phyloP scores from a whole-genome alignment of 495 filamentous ascomycete species.

The Niebla homalea region DNA sequence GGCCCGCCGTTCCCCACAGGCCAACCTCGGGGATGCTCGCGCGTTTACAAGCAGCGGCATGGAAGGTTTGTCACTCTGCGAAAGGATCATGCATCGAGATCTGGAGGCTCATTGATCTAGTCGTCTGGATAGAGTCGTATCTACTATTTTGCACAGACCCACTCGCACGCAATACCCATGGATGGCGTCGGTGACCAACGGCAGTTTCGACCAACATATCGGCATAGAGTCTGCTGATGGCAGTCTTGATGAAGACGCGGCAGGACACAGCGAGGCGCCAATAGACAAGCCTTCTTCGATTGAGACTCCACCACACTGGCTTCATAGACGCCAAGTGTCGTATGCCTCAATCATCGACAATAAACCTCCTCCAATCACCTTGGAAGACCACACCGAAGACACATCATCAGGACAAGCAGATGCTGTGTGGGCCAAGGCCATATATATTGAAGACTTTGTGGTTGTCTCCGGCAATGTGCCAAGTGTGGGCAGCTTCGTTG shows the following conservation, averaged over 20 bases:
- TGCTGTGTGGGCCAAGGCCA: slow-evolving; percentile 54
- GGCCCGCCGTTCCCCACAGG: too few species aligned
- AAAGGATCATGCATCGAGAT: too few species aligned
- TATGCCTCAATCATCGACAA: slow-evolving; percentile 29
- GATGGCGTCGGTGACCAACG: slow-evolving; percentile 31
- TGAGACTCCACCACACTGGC: slow-evolving; percentile 35
- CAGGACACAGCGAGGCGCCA: neutral
- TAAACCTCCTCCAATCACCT: slow-evolving; percentile 37
- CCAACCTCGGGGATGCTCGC: too few species aligned
- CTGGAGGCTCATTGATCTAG: too few species aligned
- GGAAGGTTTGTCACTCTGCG: too few species aligned
- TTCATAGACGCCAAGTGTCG: slow-evolving; percentile 33
- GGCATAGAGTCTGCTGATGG: neutral
- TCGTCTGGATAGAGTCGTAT: too few species aligned
- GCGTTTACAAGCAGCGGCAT: too few species aligned
- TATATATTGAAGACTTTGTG: slow-evolving; percentile 52
- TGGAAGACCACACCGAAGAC: slow-evolving; percentile 61
- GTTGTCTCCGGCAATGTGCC: slow-evolving; percentile 48
- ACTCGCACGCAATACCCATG: slow-evolving; percentile 19
- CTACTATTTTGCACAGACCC: too few species aligned
- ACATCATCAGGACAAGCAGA: slow-evolving; percentile 41
- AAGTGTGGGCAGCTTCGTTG: slow-evolving; percentile 56
- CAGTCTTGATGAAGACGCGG: neutral
- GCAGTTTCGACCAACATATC: neutral
- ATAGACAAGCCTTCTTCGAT: neutral